Conservation (phyloP, 139 green algal genomes). For the Picochlorum sp. region DNA sequence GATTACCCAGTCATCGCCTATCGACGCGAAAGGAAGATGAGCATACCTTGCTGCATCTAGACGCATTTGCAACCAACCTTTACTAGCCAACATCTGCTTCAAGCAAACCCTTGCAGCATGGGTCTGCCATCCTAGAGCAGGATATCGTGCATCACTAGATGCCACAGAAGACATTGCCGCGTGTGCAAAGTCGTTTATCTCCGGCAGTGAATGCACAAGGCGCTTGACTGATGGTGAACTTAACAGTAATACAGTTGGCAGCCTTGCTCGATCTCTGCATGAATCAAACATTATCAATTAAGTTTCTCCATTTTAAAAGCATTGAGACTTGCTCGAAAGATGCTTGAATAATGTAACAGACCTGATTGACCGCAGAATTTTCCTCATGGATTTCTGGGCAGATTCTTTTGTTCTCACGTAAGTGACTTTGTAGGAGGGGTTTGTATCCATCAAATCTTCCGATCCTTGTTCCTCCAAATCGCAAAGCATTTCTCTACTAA, state of each 20-base stretch:
- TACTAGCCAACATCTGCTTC: conserved; percentile 25
- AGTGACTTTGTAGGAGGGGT: conserved; percentile 33
- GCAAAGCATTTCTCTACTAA: background rate
- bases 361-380: too few relatives aligned
- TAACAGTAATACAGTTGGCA: conserved; percentile 31
- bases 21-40: conserved; percentile 65
- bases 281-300: too few relatives aligned
- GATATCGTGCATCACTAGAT: conserved; percentile 28
- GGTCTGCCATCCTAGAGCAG: conserved; percentile 73
- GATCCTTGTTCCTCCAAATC: conserved; percentile 4
- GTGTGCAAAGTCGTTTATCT: conserved; percentile 53
- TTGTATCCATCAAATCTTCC: background rate
- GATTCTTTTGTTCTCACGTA: too few relatives aligned
- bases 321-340: too few relatives aligned
- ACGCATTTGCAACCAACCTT: background rate
- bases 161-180: conserved; percentile 19
- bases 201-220: conserved; percentile 38
- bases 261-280: conserved; percentile 34
- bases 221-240: conserved; percentile 5
- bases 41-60: conserved; percentile 62
- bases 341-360: too few relatives aligned
- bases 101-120: conserved; percentile 34
- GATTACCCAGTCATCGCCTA: conserved; percentile 60
- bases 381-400: too few relatives aligned
- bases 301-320: too few relatives aligned